phyloP scores from a whole-genome alignment of 1,284 basidiomycete genomes.

The Phylloboletellus chloephorus region DNA sequence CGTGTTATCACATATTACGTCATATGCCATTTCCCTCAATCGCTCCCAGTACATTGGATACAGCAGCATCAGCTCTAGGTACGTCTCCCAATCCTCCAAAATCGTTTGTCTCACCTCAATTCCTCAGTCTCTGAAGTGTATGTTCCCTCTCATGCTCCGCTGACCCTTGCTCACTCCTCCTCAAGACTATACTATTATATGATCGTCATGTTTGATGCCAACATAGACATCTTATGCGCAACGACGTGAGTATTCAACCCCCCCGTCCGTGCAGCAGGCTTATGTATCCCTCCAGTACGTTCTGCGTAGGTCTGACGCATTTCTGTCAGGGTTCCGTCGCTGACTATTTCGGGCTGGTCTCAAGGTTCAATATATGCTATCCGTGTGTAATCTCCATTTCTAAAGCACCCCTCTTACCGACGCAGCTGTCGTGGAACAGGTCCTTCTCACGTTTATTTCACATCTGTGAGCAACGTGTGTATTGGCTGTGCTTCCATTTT shows the following conservation, averaged over 20 bases:
- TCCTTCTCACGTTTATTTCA: conserved; percentile 31
- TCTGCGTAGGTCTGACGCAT: conserved; percentile 31
- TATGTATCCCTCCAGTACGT: conserved; percentile 26
- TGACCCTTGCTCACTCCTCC: conserved; percentile 9
- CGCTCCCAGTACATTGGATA: conserved; percentile 21
- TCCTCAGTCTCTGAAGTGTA: conserved; percentile 35
- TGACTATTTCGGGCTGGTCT: too few species aligned
- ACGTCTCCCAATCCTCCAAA: neutral
- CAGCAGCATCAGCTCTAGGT: conserved; percentile 21
- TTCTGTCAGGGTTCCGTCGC: too few species aligned
- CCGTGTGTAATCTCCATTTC: conserved; percentile 22
- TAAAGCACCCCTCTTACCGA: neutral
- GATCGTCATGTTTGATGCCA: conserved; percentile 32
- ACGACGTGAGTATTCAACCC: conserved; percentile 29
- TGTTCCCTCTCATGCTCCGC: neutral
- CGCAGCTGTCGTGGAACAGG: conserved; percentile 15
- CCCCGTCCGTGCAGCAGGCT: neutral
- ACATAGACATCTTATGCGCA: conserved; percentile 30
- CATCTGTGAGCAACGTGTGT: conserved; percentile 28
- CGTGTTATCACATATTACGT: conserved; percentile 5
- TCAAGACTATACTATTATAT: conserved; percentile 35
- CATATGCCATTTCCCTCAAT: neutral
- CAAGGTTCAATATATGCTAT: conserved; percentile 34
- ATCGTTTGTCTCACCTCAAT: conserved; percentile 1
- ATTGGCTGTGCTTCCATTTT: neutral